phyloP scores from a whole-genome alignment of 148 eudicot species.

The Talinum fruticosum region DNA sequence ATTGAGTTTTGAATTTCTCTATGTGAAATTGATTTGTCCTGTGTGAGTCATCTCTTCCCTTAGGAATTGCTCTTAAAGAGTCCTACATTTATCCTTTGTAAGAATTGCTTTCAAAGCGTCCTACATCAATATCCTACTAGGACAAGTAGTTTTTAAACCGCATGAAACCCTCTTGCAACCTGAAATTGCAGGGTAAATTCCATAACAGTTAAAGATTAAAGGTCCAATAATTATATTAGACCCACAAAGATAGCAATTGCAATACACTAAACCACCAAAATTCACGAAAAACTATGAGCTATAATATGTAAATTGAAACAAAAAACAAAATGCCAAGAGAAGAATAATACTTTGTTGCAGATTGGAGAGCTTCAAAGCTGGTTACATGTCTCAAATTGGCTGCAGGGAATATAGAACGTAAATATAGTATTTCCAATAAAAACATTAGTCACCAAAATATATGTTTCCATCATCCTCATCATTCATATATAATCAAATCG shows the following conservation, averaged over 20 bases:
- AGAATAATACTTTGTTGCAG: conserved; percentile 49
- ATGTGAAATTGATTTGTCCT: too few species aligned
- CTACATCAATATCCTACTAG: too few species aligned
- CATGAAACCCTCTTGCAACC: neutral
- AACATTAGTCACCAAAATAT: conserved; percentile 1
- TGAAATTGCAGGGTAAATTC: neutral
- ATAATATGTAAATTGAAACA: conserved; percentile 3
- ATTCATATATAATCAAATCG: neutral
- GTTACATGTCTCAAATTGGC: conserved; percentile 67
- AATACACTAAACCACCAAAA: neutral
- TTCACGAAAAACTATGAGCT: neutral
- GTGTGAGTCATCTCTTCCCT: too few species aligned
- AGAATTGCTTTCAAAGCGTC: too few species aligned
- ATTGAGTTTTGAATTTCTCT: too few species aligned
- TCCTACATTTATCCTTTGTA: too few species aligned
- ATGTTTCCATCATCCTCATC: neutral
- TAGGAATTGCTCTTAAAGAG: too few species aligned
- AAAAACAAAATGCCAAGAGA: neutral
- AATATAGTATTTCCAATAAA: neutral
- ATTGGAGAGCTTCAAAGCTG: conserved; percentile 69
- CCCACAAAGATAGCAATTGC: neutral
- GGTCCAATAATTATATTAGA: neutral
- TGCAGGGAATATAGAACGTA: conserved; percentile 33
- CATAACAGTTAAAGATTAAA: neutral
- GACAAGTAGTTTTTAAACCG: neutral